phyloP scores from a whole-genome alignment of 805 yeast genomes.

The Starmera dryadoides region DNA sequence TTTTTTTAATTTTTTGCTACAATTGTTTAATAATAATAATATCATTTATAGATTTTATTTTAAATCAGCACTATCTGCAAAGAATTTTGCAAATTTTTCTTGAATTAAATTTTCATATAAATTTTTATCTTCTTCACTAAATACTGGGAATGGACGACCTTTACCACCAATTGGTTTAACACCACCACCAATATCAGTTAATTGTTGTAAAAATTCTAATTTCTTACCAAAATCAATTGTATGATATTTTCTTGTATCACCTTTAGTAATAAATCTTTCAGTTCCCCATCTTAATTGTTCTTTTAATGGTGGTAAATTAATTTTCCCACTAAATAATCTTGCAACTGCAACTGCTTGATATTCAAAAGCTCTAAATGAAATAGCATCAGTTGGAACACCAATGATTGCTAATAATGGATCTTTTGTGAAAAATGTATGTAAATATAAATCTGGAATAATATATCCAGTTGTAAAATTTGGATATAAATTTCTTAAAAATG shows the following conservation, averaged over 20 bases:
- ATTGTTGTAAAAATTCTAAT: constrained; percentile 17
- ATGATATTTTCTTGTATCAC: constrained; percentile 24
- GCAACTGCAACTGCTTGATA: constrained; percentile 32
- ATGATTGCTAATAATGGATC: constrained; percentile 28
- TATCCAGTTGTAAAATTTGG: constrained; percentile 22
- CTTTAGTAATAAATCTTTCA: constrained; percentile 20
- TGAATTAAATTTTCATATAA: constrained; percentile 4
- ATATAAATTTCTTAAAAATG: constrained; percentile 33
- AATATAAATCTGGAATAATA: constrained; percentile 23
- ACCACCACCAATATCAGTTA: constrained; percentile 23
- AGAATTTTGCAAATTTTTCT: constrained; percentile 21
- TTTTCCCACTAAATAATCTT: constrained; percentile 25
- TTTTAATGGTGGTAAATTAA: constrained; percentile 21
- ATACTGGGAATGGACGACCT: constrained; percentile 19
- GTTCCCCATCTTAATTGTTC: constrained; percentile 26
- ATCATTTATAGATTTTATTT: background rate
- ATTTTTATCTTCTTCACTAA: constrained; percentile 22
- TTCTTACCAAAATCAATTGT: constrained; percentile 29
- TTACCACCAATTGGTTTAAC: constrained; percentile 6
- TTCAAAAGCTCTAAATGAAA: constrained; percentile 33
- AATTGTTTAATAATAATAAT: background rate
- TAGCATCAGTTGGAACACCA: constrained; percentile 31
- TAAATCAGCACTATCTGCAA: constrained; percentile 4
- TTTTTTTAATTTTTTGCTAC: no score
- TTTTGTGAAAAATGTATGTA: constrained; percentile 25